phyloP scores from a whole-genome alignment of 768 basidiomycete genomes.

The Gloeostereum incarnatum region DNA sequence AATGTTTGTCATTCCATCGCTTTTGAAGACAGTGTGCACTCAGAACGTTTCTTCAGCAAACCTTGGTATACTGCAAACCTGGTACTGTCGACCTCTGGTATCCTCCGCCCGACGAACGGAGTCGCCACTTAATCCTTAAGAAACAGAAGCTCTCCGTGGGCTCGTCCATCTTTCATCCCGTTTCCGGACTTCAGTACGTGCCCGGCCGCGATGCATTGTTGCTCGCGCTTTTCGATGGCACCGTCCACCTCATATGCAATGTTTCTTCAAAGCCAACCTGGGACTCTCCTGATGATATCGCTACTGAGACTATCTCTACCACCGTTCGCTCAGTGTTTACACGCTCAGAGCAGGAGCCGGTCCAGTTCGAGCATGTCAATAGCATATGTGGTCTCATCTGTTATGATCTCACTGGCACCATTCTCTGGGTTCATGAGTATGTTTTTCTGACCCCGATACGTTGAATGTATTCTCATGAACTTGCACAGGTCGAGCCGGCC shows the following conservation, averaged over 20 bases:
- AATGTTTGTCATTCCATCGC: conserved; percentile 15
- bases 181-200: conserved; percentile 53
- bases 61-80: conserved; percentile 48
- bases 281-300: conserved; percentile 18
- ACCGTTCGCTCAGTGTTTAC: conserved; percentile 41
- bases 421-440: conserved; percentile 72
- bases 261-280: conserved; percentile 39
- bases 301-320: conserved; percentile 36
- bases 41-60: conserved; percentile 21
- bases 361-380: conserved; percentile 42
- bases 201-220: conserved; percentile 40
- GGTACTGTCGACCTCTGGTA: conserved; percentile 53
- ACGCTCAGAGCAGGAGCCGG: conserved; percentile 29
- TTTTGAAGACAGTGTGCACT: neutral
- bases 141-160: conserved; percentile 42
- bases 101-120: conserved; percentile 37
- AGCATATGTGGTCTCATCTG: conserved; percentile 48
- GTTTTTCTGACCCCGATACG: conserved; percentile 14
- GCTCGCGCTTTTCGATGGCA: conserved; percentile 60
- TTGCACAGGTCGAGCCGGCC: conserved; percentile 44
- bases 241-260: conserved; percentile 51
- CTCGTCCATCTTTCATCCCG: conserved; percentile 49
- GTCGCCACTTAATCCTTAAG: conserved; percentile 29
- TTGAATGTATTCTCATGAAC: neutral
- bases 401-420: conserved; percentile 44